Base-by-base conservation (phyloP, 768 basidiomycete genomes). In the Pleurotus tuber-regium region DNA sequence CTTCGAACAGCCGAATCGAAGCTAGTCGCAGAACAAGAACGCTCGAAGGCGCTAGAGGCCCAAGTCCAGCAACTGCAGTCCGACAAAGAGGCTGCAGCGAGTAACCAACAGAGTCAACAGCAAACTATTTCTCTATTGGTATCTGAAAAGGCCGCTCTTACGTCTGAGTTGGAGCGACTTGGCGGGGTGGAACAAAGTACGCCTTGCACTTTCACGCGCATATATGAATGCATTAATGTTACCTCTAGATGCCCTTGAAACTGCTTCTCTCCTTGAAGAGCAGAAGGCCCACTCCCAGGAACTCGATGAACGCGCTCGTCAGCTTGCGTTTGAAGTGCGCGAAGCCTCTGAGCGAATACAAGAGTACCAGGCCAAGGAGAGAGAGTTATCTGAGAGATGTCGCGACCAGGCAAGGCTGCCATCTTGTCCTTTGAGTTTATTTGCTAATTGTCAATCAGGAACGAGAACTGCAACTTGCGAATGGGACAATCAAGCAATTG, bases 61-160 rank as follows among this genome's bases (percentile, higher is more conserved):
- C 65, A 62, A 40, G 60, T 70, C 51, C 56, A 64, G 14, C 61
- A 63, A 43, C 59, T 68, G 25, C 60, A 65, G 43, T 52, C 55
- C 8, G 68, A 75, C 49, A 69, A 65, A 39, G 72, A 72, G 46
- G 55, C 57, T 1, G 54, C 61, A 23, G 62, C 71, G 33, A 19
- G 46, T 14, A 48, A n/a, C 10, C 28, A 30, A 23, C 74, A 79
- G 57, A 84, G 77, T 58, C 85, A 87, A 57, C 83, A 82, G 54
- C 84, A 84, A 59, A 88, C 87, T 0, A 89, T 94, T 52, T 75
- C 85, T 40, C 64, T 87, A n/a, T 73, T 94, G 11, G 88, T 92
- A 16, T 76, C 82, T 2, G 88, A 89, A 60, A 89, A 88, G 65
- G 76, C 80, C 5, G 72, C 77, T 16, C 71, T 89, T 29, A 68